Evolutionary conservation across 2,329 filamentous ascomycete species (phyloP).

Genomic region (Juglanconis oblonga): DNA sequence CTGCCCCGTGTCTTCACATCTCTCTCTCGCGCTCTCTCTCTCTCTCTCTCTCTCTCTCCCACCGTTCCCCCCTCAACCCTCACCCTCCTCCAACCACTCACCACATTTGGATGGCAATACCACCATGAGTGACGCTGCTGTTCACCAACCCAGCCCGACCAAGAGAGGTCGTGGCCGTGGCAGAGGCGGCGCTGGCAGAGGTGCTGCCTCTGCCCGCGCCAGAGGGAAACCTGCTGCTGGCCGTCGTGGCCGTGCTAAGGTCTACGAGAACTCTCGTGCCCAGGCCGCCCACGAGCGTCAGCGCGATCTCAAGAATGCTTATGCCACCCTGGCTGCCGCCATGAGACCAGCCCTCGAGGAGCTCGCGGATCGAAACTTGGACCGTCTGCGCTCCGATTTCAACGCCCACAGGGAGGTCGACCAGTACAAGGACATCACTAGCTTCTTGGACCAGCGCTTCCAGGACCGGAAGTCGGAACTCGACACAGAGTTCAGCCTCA

Average conservation of each 20-base stretch:
- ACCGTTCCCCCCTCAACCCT: slow-evolving; percentile 9
- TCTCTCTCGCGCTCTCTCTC: slow-evolving; percentile 5
- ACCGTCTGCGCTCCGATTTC: slow-evolving; percentile 53
- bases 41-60: background rate
- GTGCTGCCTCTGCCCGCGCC: slow-evolving; percentile 15
- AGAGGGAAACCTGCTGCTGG: slow-evolving; percentile 15
- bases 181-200: slow-evolving; percentile 8
- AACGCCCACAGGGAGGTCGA: slow-evolving; percentile 49
- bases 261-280: slow-evolving; percentile 50
- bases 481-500: slow-evolving; percentile 20
- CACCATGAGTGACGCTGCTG: slow-evolving; percentile 19
- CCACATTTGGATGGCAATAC: slow-evolving; percentile 14
- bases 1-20: background rate
- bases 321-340: slow-evolving; percentile 58
- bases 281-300: slow-evolving; percentile 62
- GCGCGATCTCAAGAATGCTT: slow-evolving; percentile 63
- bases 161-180: slow-evolving; percentile 18
- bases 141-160: slow-evolving; percentile 19
- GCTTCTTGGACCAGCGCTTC: slow-evolving; percentile 48
- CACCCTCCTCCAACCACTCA: background rate
- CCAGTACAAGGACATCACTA: slow-evolving; percentile 50
- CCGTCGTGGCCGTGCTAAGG: slow-evolving; percentile 51
- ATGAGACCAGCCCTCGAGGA: slow-evolving; percentile 65
- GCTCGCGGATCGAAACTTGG: slow-evolving; percentile 58
- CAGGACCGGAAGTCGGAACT: slow-evolving; percentile 25